Base-by-base conservation (phyloP, 805 yeast species). In the Metschnikowia dekortorum region DNA sequence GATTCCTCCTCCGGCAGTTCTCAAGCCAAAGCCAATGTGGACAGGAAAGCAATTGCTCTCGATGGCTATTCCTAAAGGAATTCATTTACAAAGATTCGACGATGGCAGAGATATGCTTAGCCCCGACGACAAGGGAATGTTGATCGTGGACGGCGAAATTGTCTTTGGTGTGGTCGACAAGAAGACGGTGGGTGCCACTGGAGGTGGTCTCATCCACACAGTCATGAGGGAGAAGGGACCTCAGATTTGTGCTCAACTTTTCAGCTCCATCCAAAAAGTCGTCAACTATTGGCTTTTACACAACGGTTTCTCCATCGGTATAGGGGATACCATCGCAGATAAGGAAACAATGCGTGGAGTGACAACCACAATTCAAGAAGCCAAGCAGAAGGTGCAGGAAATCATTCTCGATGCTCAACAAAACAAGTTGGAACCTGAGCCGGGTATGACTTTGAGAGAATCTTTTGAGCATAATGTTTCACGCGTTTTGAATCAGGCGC, bases 241-340 rank as follows among this genome's bases (percentile, higher is more conserved):
- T 9, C 75, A 81, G 54, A 81, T 84, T 4, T 89, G 97, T 76
- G 94, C 97, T 8, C 85, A 82, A 61, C 79, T 94, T 63, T 91
- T 94, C 64, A 89, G 97, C 66, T 87, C 88, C 59, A 81, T 92
- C 53, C 99, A 94, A 70, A 92, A 90, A 64, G 95, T 94, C 52
- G 97, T 91, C 38, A 94, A 94, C 70, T 94, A 80, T 69, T 94
- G 99, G 99, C 78, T 94, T 53, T 78, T 94, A 48, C 99, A 95
- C 66, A 89, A 88, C 62, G 98, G 99, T 53, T 94, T 94, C 73
- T 92, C 98, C 10, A 95, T 95, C 61, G 99, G 99, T 80, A 94
- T 94, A 71, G 99, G 99, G 78, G 99, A 94, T 72, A 94, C 99
- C 4, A 95, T 94, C 74, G 99, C 99, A 44, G 99, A 95, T 76